These are phyloP conservation scores for Sergeia podlipaevii DNA, from an alignment of 208 protist species.

Conservation along the genomic window DNA sequence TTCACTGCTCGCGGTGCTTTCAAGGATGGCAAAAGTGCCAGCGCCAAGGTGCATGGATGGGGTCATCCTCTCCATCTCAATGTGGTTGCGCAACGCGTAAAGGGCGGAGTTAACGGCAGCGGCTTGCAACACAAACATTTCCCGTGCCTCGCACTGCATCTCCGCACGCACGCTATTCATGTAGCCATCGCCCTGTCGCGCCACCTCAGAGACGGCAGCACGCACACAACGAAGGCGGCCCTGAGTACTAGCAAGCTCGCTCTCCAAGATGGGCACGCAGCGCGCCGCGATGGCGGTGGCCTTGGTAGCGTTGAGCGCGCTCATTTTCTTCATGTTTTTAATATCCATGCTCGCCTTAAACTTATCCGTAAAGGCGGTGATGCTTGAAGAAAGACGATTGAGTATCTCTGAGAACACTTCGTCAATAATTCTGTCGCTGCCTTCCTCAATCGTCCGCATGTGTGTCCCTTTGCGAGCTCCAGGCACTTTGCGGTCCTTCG, in stretches of 20 bases:
- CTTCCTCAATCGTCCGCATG: neutral
- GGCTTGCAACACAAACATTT: conserved; percentile 32
- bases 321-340: too few species aligned
- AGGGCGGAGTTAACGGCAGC: conserved; percentile 80
- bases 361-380: conserved; percentile 8
- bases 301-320: conserved; percentile 19
- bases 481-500: neutral
- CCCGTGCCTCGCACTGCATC: conserved; percentile 14
- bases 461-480: neutral
- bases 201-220: conserved; percentile 34
- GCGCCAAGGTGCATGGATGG: conserved; percentile 78
- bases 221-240: conserved; percentile 37
- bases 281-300: conserved; percentile 18
- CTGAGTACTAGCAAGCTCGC: conserved; percentile 24
- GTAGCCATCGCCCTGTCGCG: conserved; percentile 40
- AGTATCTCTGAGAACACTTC: conserved; percentile 5
- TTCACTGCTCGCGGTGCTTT: neutral
- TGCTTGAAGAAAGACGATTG: conserved; percentile 1
- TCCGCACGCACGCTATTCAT: conserved; percentile 17
- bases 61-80: conserved; percentile 63
- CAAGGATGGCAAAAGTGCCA: conserved; percentile 62
- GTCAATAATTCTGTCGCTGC: neutral
- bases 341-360: conserved; percentile 1
- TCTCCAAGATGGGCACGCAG: conserved; percentile 25
- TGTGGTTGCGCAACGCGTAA: conserved; percentile 64